Conservation (phyloP, 768 basidiomycete genomes). For the Phlebiopsis flavidoalba region DNA sequence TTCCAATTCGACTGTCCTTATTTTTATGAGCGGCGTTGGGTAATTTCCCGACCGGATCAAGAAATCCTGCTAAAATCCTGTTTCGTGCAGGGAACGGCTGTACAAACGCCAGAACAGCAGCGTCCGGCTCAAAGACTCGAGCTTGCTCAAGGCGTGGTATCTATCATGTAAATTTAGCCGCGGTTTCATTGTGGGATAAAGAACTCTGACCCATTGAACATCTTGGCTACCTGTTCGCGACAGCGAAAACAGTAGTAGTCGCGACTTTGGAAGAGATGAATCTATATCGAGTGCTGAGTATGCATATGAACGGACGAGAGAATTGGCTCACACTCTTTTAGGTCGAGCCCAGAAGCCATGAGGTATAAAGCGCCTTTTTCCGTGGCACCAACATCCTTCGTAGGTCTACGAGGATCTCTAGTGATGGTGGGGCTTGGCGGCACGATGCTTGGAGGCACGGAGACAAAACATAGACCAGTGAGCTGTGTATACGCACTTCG, state of each 20-base stretch:
- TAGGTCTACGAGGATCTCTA: slow-evolving; percentile 23
- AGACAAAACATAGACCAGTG: slow-evolving; percentile 41
- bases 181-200: not conserved
- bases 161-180: slow-evolving; percentile 4
- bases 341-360: slow-evolving; percentile 50
- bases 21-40: slow-evolving; percentile 25
- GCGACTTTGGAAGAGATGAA: slow-evolving; percentile 31
- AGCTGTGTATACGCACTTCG: slow-evolving; percentile 31
- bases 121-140: slow-evolving; percentile 32
- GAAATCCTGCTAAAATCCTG: slow-evolving; percentile 40
- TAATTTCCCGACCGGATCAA: slow-evolving; percentile 41
- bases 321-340: slow-evolving; percentile 49
- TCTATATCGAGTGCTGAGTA: slow-evolving; percentile 20
- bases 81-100: slow-evolving; percentile 31
- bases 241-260: slow-evolving; percentile 27
- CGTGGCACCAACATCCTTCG: slow-evolving; percentile 13
- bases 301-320: not conserved
- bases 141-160: slow-evolving; percentile 5
- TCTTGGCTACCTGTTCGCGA: slow-evolving; percentile 6
- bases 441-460: slow-evolving; percentile 12
- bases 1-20: slow-evolving; percentile 43
- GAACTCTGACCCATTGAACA: not conserved
- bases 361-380: slow-evolving; percentile 39
- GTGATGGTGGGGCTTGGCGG: slow-evolving; percentile 8
- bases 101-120: slow-evolving; percentile 43